Evolutionary conservation across 257 asterid genomes (phyloP), one percentile per base, ranked within the genome.

Genomic region (Asclepias syriaca): DNA sequence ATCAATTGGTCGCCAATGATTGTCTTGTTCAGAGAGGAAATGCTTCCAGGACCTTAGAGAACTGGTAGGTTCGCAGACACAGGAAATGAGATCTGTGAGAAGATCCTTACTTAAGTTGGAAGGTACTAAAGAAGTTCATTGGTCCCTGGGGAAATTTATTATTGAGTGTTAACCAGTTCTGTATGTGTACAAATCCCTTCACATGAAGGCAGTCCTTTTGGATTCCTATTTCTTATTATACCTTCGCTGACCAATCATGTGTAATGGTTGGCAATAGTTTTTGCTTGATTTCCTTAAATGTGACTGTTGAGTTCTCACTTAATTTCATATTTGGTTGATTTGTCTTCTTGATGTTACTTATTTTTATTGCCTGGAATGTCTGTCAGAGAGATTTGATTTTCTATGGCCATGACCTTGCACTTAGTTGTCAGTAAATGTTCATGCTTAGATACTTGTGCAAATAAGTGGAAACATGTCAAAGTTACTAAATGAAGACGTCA

Each of bases 1-100:
- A 64, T 6, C 29, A 37, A 29, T 2, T 14, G 68, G 49, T 15
- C 37, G 14, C 18, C 59, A 16, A 68, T 29, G 43, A 24, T 68
- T 79, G 53, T 74, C 69, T 66, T 60, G 84, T 74, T 43, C 96
- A 95, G 99, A 92, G 79, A 95, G 92, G 86, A 88, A 80, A 78
- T 87, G 77, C 88, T 87, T 92, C 68, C 86, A 85, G 84, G 98
- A 92, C 83, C 96, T 95, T 79, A 82, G 91, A 78, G 81, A 81
- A 63, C 69, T 85, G 80, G 81, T 95, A 78, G 84, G 85, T 80
- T 80, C 79, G 63, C 99, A 95, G 88, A 84, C 87, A 50, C 82
- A 72, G 24, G 98, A 95, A 82, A 92, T 95, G 98, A 95, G 87
- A 86, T 84, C 96, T 63, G 87, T 95, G 97, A 83, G 80, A 72